Conservation (phyloP, 345 rosid species). For the Arabidopsis thaliana region DNA sequence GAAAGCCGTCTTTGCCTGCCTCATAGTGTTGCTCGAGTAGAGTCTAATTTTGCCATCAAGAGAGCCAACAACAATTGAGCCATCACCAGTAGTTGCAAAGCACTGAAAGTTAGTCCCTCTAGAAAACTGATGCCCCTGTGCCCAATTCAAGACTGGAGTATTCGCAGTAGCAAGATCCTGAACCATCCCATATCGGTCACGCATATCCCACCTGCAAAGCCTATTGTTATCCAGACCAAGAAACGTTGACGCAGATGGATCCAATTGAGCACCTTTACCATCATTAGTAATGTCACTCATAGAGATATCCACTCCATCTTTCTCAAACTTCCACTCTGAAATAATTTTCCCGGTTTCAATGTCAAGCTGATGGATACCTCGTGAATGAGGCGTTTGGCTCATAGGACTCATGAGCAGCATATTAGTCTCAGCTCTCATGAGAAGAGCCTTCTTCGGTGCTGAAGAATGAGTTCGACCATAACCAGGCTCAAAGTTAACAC, state of each 20-base stretch:
- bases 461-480: conserved; percentile 58
- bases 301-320: conserved; percentile 93
- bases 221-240: conserved; percentile 92
- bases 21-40: conserved; percentile 86
- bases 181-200: conserved; percentile 87
- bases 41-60: conserved; percentile 96
- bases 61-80: conserved; percentile 97
- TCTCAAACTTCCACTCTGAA: conserved; percentile 89
- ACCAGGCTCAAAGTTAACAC: conserved; percentile 72
- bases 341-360: conserved; percentile 94
- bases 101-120: conserved; percentile 98
- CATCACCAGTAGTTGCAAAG: conserved; percentile 98
- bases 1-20: conserved; percentile 97
- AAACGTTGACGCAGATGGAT: conserved; percentile 94
- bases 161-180: conserved; percentile 76
- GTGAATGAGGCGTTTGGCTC: conserved; percentile 67
- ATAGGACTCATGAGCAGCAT: conserved; percentile 97
- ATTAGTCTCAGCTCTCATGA: conserved; percentile 96
- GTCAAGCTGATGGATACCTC: conserved; percentile 94
- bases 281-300: conserved; percentile 95
- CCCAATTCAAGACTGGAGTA: conserved; percentile 85
- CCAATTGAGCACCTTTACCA: conserved; percentile 92
- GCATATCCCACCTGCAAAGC: conserved; percentile 99
- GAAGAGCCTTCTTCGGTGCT: conserved; percentile 85
- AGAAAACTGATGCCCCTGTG: conserved; percentile 97